phyloP scores from a whole-genome alignment of 257 asterid genomes.

The Linderniella brevidens region DNA sequence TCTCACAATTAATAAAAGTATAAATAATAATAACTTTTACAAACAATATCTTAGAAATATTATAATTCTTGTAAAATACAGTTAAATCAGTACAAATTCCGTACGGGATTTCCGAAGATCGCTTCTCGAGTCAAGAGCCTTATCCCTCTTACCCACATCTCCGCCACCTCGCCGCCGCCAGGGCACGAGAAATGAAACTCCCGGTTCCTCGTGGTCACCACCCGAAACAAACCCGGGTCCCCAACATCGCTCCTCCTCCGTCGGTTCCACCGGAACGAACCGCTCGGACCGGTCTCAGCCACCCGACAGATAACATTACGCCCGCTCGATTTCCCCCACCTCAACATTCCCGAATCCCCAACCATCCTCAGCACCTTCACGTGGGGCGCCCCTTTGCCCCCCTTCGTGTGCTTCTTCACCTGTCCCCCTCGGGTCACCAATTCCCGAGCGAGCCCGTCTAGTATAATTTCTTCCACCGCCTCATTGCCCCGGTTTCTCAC shows the following conservation, averaged over 20 bases:
- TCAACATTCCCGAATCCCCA: constrained; percentile 23
- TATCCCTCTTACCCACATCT: constrained; percentile 64
- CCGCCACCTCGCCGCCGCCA: constrained; percentile 40
- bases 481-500: constrained; percentile 17
- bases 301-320: constrained; percentile 46
- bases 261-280: constrained; percentile 35
- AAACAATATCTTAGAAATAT: background rate
- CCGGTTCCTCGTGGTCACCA: constrained; percentile 37
- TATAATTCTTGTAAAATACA: background rate
- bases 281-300: constrained; percentile 48
- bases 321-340: constrained; percentile 55
- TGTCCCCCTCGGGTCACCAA: constrained; percentile 31
- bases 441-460: constrained; percentile 39
- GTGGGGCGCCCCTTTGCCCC: constrained; percentile 45
- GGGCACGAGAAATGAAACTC: constrained; percentile 59
- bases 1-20: too few species aligned
- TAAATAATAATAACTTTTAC: too few species aligned
- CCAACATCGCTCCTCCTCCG: constrained; percentile 39
- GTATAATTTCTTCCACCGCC: constrained; percentile 24
- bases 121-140: constrained; percentile 46
- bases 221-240: constrained; percentile 41
- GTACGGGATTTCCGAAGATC: constrained; percentile 11
- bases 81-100: too few species aligned
- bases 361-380: constrained; percentile 45
- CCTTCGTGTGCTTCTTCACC: constrained; percentile 53